Percentiles rank a stretch among this genome's conserved stretches.
Conservation (phyloP, 306 rosid species). For the Glycyrrhiza uralensis region DNA sequence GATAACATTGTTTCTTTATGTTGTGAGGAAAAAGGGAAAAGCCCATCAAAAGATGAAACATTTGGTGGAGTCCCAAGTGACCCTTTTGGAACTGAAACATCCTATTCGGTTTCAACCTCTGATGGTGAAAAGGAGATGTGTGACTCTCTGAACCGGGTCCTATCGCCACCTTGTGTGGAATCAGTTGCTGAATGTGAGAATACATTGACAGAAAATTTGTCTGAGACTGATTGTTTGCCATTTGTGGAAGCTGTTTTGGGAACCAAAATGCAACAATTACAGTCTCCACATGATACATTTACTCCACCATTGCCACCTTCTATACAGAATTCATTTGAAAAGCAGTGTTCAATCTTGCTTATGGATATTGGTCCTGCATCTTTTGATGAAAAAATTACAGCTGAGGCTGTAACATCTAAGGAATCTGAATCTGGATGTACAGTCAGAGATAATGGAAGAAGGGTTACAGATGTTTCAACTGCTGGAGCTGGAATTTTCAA, state of each 20-base stretch:
- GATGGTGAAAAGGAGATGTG: conserved; percentile 1
- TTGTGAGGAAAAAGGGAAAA: conserved; percentile 22
- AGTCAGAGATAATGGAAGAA: not conserved
- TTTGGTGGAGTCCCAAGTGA: conserved; percentile 6
- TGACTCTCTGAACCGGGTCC: conserved; percentile 2
- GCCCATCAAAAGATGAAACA: conserved; percentile 19
- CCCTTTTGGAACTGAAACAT: conserved; percentile 16
- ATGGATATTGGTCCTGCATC: not conserved
- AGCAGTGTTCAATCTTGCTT: not conserved
- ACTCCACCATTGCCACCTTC: not conserved
- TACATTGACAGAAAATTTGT: conserved; percentile 10
- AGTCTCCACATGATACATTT: not conserved
- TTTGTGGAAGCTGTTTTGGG: conserved; percentile 2
- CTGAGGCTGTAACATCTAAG: not conserved
- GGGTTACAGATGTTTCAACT: not conserved
- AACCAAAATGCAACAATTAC: not conserved
- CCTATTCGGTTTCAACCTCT: not conserved
- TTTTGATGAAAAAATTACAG: conserved; percentile 6
- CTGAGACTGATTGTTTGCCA: not conserved
- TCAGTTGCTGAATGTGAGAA: not conserved
- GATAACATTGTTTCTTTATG: conserved; percentile 24
- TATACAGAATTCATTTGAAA: conserved; percentile 4
- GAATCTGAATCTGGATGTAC: conserved; percentile 10
- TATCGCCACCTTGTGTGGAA: conserved; percentile 16
- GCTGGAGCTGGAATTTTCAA: not conserved